phyloP scores from a whole-genome alignment of 1,139 yeast genomes.

The Meyerozyma smithsonii region DNA sequence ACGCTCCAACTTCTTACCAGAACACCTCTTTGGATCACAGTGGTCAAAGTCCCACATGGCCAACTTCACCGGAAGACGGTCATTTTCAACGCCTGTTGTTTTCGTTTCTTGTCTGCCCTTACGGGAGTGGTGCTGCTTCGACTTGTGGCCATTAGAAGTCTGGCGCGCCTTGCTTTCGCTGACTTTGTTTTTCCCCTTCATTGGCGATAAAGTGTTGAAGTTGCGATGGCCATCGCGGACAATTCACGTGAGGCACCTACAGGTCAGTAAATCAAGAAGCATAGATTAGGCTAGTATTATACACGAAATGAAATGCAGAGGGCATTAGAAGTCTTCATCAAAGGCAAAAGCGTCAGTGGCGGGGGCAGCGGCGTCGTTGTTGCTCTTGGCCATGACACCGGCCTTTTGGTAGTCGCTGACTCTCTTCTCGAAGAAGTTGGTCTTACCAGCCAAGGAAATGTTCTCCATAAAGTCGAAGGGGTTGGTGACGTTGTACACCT shows the following conservation, averaged over 20 bases:
- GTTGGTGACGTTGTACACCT: conserved; percentile 79
- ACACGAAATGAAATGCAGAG: conserved; percentile 4
- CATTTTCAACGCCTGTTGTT: conserved; percentile 10
- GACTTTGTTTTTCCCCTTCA: conserved; percentile 61
- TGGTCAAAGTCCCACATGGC: conserved; percentile 98
- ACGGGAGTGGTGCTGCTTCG: conserved; percentile 49
- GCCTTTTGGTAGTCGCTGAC: conserved; percentile 99
- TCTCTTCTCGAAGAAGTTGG: conserved; percentile 98
- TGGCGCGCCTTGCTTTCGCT: conserved; percentile 26
- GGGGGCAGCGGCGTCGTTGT: conserved; percentile 23
- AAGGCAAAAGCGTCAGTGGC: conserved; percentile 34
- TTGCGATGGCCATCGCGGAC: not conserved
- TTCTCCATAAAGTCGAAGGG: conserved; percentile 99
- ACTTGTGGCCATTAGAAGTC: conserved; percentile 55
- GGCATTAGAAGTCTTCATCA: conserved; percentile 43
- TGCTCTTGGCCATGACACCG: conserved; percentile 78
- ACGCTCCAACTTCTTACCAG: conserved; percentile 90
- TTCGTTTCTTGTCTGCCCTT: conserved; percentile 46
- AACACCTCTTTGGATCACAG: conserved; percentile 96
- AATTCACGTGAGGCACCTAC: not conserved
- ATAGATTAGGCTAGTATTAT: not conserved
- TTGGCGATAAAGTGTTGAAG: conserved; percentile 3
- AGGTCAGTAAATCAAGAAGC: not conserved
- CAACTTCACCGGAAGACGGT: conserved; percentile 59
- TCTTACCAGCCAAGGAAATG: conserved; percentile 95